Evolutionary conservation across 2,329 filamentous ascomycete genomes (phyloP).

Genomic region (Parastagonospora nodorum): DNA sequence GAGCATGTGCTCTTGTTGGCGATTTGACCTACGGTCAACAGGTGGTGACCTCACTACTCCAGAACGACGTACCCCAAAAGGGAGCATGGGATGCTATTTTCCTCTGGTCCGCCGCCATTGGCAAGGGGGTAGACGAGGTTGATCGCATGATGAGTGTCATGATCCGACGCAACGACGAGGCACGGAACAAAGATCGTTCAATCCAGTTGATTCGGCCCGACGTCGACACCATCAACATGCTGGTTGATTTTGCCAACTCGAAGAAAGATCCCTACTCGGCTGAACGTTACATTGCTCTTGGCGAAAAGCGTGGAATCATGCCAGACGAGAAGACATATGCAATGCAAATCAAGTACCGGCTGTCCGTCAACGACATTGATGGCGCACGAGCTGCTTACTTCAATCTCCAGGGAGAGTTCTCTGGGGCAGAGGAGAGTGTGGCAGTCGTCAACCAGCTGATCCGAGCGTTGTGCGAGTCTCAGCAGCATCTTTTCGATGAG

Average conservation of each 20-base stretch:
- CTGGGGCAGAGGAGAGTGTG: slow-evolving; percentile 63
- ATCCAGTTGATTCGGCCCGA: slow-evolving; percentile 58
- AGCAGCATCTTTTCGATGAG: slow-evolving; percentile 68
- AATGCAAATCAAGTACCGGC: slow-evolving; percentile 75
- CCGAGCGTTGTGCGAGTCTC: slow-evolving; percentile 66
- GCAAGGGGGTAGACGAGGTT: slow-evolving; percentile 73
- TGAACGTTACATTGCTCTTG: slow-evolving; percentile 73
- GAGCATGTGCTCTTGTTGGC: slow-evolving; percentile 56
- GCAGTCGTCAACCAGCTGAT: slow-evolving; percentile 73
- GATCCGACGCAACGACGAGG: slow-evolving; percentile 55
- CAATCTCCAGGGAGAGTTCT: slow-evolving; percentile 62
- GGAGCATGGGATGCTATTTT: slow-evolving; percentile 73
- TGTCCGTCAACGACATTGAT: slow-evolving; percentile 73
- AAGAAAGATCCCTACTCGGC: slow-evolving; percentile 72
- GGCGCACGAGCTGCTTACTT: slow-evolving; percentile 71
- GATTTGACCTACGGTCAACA: slow-evolving; percentile 47
- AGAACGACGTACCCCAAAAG: slow-evolving; percentile 46
- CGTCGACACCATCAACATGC: slow-evolving; percentile 73
- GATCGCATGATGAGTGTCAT: slow-evolving; percentile 74
- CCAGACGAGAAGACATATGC: slow-evolving; percentile 73
- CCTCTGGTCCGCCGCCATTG: slow-evolving; percentile 74
- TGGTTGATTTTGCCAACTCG: slow-evolving; percentile 75
- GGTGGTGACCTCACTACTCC: slow-evolving; percentile 47
- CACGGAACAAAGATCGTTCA: slow-evolving; percentile 42
- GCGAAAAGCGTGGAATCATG: slow-evolving; percentile 66